Base-by-base conservation (phyloP, 805 yeast species). In the Tetrapisispora namnaoensis region DNA sequence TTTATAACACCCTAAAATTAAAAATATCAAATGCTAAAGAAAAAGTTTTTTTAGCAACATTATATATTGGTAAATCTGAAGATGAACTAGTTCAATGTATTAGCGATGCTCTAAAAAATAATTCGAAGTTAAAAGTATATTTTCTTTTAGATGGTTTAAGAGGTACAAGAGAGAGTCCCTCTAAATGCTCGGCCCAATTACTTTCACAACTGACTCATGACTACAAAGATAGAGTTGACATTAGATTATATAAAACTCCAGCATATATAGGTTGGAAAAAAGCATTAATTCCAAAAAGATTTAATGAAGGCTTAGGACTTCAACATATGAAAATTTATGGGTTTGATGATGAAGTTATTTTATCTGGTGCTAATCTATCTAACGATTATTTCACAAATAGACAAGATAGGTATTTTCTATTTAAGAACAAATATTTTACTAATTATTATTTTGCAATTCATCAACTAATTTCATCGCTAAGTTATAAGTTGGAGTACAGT, bases 281-380 rank as follows among this genome's bases (percentile, higher is more conserved):
- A 59, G 55, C 68, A 9, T 42, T 85, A 41, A 73, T 88, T 2
- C 99, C 99, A 0, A 82, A 77, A 51, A 75, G 99, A 53, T 73
- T 91, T 53, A 89, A 90, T 65, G 99, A 93, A 68, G 90, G 95
- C 3, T 73, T 77, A 56, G 99, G 99, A 0, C 74, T 93, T 46
- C 99, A 93, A 65, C 99, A 93, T 62, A 93, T 93, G 98, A 93
- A 93, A 64, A 75, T 93, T 28, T 93, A 93, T 64, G 99, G 99
- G 1, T 81, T 90, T 59, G 99, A 93, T 64, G 80, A 88, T 58
- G 96, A 90, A 61, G 79, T 93, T 39, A 76, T 93, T 18, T 72
- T 93, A 32, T 78, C 86, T 17, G 99, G 98, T 7, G 99, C 99
- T 2, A 93, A 93, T 60, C 72, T 93, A 44, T 87, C 96, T 0